Conservation (phyloP, 2,329 filamentous ascomycete genomes). For the Stemphylium lycopersici region DNA sequence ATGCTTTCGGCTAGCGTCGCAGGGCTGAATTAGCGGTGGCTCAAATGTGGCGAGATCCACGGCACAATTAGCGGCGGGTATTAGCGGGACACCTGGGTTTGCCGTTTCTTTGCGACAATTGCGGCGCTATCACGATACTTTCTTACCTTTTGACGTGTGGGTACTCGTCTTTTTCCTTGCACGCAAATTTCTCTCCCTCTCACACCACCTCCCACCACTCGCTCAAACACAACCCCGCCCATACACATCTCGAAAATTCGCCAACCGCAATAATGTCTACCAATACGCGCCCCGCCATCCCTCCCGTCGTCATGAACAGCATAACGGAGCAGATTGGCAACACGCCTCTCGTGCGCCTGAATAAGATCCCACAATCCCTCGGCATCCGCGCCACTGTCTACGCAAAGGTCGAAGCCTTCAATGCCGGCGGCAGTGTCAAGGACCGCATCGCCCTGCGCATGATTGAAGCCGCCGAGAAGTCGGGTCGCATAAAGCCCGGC, state of each 20-base stretch:
- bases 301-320: slow-evolving; percentile 65
- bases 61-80: slow-evolving; percentile 19
- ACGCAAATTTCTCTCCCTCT: neutral
- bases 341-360: slow-evolving; percentile 92
- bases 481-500: slow-evolving; percentile 92
- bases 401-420: slow-evolving; percentile 91
- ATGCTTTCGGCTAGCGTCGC: slow-evolving; percentile 1
- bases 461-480: slow-evolving; percentile 93
- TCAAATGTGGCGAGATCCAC: slow-evolving; percentile 1
- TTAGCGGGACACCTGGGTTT: slow-evolving; percentile 19
- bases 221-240: neutral
- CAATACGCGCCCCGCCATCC: slow-evolving; percentile 57
- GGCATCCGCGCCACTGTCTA: slow-evolving; percentile 90
- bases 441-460: slow-evolving; percentile 95
- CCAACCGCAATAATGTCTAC: slow-evolving; percentile 51
- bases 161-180: slow-evolving; percentile 2
- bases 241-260: neutral
- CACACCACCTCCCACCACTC: neutral
- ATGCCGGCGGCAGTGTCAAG: slow-evolving; percentile 91
- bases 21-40: slow-evolving; percentile 17
- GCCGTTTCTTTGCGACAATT: slow-evolving; percentile 22
- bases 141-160: slow-evolving; percentile 6
- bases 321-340: slow-evolving; percentile 91
- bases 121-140: neutral
- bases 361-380: slow-evolving; percentile 88